Percentiles rank a stretch among this genome's conserved stretches.
Conservation (phyloP, 2,329 filamentous ascomycete species). For the Fusarium algeriense region DNA sequence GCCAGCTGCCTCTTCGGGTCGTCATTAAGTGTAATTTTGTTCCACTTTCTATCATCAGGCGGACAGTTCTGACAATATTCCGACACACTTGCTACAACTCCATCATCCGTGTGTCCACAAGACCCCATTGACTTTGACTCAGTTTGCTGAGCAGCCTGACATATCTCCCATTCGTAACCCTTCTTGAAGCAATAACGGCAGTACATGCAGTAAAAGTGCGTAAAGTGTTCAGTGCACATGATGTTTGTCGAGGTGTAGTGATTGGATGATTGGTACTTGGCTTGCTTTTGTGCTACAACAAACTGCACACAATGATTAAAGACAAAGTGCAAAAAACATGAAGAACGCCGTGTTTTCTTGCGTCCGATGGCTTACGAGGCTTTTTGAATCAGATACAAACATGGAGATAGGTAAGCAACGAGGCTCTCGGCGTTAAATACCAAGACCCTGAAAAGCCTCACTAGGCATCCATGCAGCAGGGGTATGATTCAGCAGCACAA, state of each 20-base stretch:
- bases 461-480: slow-evolving; percentile 13
- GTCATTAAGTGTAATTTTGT: neutral
- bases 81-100: slow-evolving; percentile 5
- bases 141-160: neutral
- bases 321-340: neutral
- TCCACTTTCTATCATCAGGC: slow-evolving; percentile 24
- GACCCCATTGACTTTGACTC: slow-evolving; percentile 20
- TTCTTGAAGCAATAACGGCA: slow-evolving; percentile 14
- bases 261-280: neutral
- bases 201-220: slow-evolving; percentile 17
- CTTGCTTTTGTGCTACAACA: neutral
- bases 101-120: slow-evolving; percentile 16
- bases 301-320: too few relatives aligned
- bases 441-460: neutral
- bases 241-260: neutral
- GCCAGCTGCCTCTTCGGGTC: neutral
- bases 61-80: slow-evolving; percentile 25
- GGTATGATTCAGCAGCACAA: slow-evolving; percentile 4
- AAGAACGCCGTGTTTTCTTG: neutral
- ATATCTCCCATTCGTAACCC: slow-evolving; percentile 17
- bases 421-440: neutral
- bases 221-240: slow-evolving; percentile 28
- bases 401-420: neutral
- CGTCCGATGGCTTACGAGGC: neutral
- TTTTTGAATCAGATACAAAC: neutral